These are phyloP conservation scores for Nemania sp. DNA, from an alignment of 2,329 filamentous ascomycete species.

Conservation along the genomic window DNA sequence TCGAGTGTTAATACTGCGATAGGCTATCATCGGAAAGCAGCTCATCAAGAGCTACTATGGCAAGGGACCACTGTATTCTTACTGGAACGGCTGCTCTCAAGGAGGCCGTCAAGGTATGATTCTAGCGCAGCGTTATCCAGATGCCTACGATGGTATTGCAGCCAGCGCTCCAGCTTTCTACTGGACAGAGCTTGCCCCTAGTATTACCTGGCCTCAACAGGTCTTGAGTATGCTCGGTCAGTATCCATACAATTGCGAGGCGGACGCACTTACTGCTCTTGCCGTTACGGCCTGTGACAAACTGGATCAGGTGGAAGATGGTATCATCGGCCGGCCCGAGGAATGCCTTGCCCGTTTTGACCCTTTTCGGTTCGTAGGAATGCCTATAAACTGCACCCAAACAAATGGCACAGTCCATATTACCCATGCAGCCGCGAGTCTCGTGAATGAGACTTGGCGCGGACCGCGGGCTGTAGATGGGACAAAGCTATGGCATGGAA, in stretches of 20 bases:
- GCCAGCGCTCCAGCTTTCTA: slow-evolving; percentile 56
- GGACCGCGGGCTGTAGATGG: slow-evolving; percentile 31
- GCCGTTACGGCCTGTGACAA: slow-evolving; percentile 54
- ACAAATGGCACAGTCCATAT: slow-evolving; percentile 23
- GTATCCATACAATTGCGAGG: slow-evolving; percentile 39
- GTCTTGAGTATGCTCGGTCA: slow-evolving; percentile 34
- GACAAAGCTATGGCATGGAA: slow-evolving; percentile 40
- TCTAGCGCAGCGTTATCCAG: slow-evolving; percentile 63
- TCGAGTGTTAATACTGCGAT: slow-evolving; percentile 13
- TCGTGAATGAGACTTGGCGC: slow-evolving; percentile 39
- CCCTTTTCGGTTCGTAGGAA: slow-evolving; percentile 47
- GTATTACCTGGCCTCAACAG: slow-evolving; percentile 39
- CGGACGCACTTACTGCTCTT: slow-evolving; percentile 30
- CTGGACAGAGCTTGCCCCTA: slow-evolving; percentile 34
- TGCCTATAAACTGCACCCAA: slow-evolving; percentile 40
- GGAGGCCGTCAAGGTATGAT: slow-evolving; percentile 68
- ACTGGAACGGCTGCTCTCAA: slow-evolving; percentile 64
- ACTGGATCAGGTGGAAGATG: slow-evolving; percentile 57
- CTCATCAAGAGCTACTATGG: slow-evolving; percentile 57
- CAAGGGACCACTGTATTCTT: slow-evolving; percentile 56
- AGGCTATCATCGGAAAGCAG: slow-evolving; percentile 57
- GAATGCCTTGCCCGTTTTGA: slow-evolving; percentile 51
- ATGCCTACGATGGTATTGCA: slow-evolving; percentile 66
- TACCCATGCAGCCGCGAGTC: slow-evolving; percentile 29
- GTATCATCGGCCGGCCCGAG: slow-evolving; percentile 55